Percentiles rank a stretch among this genome's conserved stretches.
phyloP scores from a whole-genome alignment of 2,329 filamentous ascomycete genomes.

The Colletotrichum sp. region DNA sequence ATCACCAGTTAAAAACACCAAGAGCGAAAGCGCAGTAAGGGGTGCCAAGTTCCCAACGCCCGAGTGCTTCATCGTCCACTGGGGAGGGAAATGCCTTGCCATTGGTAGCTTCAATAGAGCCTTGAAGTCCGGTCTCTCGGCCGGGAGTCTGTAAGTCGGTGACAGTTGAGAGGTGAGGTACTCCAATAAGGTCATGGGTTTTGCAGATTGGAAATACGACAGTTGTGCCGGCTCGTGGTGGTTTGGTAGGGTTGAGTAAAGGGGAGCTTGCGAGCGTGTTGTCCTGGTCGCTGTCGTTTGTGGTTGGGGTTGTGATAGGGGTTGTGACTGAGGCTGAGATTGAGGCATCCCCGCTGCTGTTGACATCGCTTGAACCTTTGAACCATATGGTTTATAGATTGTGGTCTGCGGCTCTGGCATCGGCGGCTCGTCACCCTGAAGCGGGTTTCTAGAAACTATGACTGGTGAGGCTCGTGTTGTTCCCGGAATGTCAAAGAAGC shows the following conservation, averaged over 20 bases:
- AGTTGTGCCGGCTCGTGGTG: neutral
- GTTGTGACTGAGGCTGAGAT: neutral
- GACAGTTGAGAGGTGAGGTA: neutral
- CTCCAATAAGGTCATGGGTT: neutral
- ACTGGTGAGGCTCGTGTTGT: slow-evolving; percentile 12
- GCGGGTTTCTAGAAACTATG: slow-evolving; percentile 29
- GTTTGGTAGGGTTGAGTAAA: neutral
- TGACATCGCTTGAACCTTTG: neutral
- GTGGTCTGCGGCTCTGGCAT: slow-evolving; percentile 12
- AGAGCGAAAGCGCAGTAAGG: neutral
- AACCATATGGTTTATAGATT: neutral
- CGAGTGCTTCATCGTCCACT: neutral
- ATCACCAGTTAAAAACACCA: slow-evolving; percentile 17
- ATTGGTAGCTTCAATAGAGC: slow-evolving; percentile 3
- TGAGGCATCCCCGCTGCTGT: neutral
- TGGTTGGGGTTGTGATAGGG: neutral
- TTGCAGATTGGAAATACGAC: neutral
- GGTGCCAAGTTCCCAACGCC: neutral
- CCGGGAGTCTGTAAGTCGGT: neutral
- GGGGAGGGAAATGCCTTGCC: neutral
- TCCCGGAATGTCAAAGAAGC: neutral
- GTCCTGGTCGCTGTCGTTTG: neutral
- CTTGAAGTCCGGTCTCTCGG: slow-evolving; percentile 9
- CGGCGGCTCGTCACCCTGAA: slow-evolving; percentile 22
- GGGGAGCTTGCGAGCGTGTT: neutral